Evolutionary conservation across 1,139 yeast genomes (phyloP).

Genomic region (Insectozyma bohioensis): DNA sequence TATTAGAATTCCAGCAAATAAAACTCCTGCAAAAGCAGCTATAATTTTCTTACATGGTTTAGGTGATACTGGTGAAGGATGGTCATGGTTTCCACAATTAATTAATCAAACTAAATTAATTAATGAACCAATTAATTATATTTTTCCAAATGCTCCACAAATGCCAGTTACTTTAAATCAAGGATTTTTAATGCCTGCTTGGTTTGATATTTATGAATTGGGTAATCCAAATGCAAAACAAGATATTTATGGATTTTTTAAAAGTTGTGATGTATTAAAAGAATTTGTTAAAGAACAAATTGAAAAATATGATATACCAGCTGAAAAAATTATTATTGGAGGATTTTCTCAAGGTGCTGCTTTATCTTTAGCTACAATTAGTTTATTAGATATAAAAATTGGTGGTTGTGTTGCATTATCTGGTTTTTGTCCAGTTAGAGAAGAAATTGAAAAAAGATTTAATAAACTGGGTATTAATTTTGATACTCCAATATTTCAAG

Average conservation of each 20-base stretch:
- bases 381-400: slow-evolving; percentile 52
- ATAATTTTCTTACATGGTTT: slow-evolving; percentile 85
- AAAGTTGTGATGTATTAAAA: slow-evolving; percentile 53
- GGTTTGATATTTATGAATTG: slow-evolving; percentile 79
- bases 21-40: slow-evolving; percentile 46
- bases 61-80: slow-evolving; percentile 89
- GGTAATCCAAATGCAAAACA: slow-evolving; percentile 48
- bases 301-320: slow-evolving; percentile 55
- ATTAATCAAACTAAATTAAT: slow-evolving; percentile 42
- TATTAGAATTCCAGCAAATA: slow-evolving; percentile 22
- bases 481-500: slow-evolving; percentile 79
- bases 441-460: slow-evolving; percentile 31
- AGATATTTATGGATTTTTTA: slow-evolving; percentile 66
- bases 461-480: slow-evolving; percentile 38
- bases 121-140: slow-evolving; percentile 63
- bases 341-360: slow-evolving; percentile 98
- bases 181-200: slow-evolving; percentile 72
- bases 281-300: slow-evolving; percentile 62
- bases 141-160: slow-evolving; percentile 86
- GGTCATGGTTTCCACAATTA: slow-evolving; percentile 72
- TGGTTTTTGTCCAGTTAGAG: slow-evolving; percentile 67
- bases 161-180: slow-evolving; percentile 67
- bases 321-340: slow-evolving; percentile 77
- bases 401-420: slow-evolving; percentile 81
- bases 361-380: slow-evolving; percentile 57